phyloP scores from a whole-genome alignment of 192 early-diverging fungal genomes.

The Lobosporangium transversale region DNA sequence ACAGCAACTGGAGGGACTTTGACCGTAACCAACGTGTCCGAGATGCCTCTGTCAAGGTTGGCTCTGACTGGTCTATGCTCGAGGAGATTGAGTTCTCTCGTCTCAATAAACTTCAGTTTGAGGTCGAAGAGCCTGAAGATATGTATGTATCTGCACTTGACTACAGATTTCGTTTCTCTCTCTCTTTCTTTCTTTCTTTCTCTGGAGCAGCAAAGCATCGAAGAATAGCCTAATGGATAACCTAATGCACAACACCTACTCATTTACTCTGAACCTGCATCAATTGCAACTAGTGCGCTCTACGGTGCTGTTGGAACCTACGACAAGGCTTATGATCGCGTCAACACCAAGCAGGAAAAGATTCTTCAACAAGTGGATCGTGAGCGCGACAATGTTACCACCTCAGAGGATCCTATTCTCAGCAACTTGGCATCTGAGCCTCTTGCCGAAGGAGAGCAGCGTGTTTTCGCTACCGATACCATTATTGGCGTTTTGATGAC shows the following conservation, averaged over 20 bases:
- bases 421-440: conserved; percentile 41
- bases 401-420: conserved; percentile 90
- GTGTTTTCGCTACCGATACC: conserved; percentile 91
- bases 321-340: conserved; percentile 87
- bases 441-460: conserved; percentile 37
- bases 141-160: conserved; percentile 78
- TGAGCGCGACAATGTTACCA: conserved; percentile 79
- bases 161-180: no score
- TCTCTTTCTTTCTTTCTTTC: no score
- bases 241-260: no score
- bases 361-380: conserved; percentile 72
- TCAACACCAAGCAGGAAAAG: conserved; percentile 83
- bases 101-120: conserved; percentile 84
- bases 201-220: no score
- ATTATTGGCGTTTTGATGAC: conserved; percentile 94
- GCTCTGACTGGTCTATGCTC: conserved; percentile 89
- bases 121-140: conserved; percentile 80
- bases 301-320: conserved; percentile 81
- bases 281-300: conserved; percentile 60
- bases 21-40: conserved; percentile 74
- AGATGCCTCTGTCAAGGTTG: conserved; percentile 87
- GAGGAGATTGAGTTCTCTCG: conserved; percentile 96
- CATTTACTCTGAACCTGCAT: not conserved
- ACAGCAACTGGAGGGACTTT: conserved; percentile 61
- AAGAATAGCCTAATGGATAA: no score